A percentile compares a stretch with the other conserved stretches of the same genome.
These are phyloP conservation scores for Botryotinia globosa DNA, from an alignment of 2,329 filamentous ascomycete genomes.

Conservation along the genomic window DNA sequence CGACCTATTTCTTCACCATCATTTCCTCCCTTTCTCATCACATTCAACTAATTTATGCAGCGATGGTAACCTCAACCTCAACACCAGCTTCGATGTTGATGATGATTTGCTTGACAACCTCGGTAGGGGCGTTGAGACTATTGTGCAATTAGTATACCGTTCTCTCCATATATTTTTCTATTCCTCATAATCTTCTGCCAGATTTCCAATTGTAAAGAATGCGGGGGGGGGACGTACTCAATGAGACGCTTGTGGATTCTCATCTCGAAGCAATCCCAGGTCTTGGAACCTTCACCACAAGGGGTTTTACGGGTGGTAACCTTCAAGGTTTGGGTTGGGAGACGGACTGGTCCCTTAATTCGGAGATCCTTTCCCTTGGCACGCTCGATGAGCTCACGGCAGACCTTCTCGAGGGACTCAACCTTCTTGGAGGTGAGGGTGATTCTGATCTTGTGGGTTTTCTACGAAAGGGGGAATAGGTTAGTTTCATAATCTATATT, in stretches of 20 bases:
- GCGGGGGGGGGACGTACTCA: constrained; percentile 57
- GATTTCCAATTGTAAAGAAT: background rate
- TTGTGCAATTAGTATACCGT: constrained; percentile 27
- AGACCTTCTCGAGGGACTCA: constrained; percentile 94
- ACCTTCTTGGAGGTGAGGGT: constrained; percentile 96
- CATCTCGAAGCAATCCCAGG: constrained; percentile 99
- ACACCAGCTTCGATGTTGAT: constrained; percentile 94
- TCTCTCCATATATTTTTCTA: background rate
- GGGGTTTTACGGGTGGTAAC: constrained; percentile 83
- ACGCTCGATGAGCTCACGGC: constrained; percentile 96
- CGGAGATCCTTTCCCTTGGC: constrained; percentile 97
- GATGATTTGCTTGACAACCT: constrained; percentile 96
- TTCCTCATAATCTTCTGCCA: background rate
- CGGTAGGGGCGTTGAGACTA: constrained; percentile 91
- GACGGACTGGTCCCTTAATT: constrained; percentile 96
- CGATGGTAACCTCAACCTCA: constrained; percentile 90
- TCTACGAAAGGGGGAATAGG: constrained; percentile 47
- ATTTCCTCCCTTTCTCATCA: constrained; percentile 17
- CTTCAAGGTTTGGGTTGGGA: constrained; percentile 95
- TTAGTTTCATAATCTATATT: constrained; percentile 11
- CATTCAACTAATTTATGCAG: constrained; percentile 56
- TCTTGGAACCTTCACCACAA: constrained; percentile 99
- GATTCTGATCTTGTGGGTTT: constrained; percentile 98
- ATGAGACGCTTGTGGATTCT: constrained; percentile 98
- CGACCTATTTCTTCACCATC: constrained; percentile 14